Evolutionary conservation across 192 early-diverging fungal genomes (phyloP).

Genomic region (Funneliformis mosseae): DNA sequence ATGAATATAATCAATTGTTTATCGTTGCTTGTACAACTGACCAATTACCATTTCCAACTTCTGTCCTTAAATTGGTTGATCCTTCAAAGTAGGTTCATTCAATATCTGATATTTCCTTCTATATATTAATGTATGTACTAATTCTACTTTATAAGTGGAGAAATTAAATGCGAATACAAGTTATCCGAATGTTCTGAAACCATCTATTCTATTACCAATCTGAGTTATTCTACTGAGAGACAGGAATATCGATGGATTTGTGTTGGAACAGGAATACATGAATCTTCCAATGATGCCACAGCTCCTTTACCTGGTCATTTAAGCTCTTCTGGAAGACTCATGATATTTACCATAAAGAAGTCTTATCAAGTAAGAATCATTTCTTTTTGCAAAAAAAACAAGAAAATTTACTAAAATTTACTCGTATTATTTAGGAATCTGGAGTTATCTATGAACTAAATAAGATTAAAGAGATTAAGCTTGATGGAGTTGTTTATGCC

Average conservation of each 20-base stretch:
- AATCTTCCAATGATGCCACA: not conserved
- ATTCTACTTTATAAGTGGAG: conserved; percentile 4
- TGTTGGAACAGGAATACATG: conserved; percentile 13
- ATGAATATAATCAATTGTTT: conserved; percentile 12
- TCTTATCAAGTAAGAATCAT: not conserved
- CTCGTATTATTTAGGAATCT: not conserved
- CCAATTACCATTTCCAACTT: conserved; percentile 6
- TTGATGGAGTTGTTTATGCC: not conserved
- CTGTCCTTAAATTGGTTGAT: conserved; percentile 13
- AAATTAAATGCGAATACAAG: not conserved
- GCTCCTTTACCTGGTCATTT: not conserved
- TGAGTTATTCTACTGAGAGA: not conserved
- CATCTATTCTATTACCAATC: conserved; percentile 11
- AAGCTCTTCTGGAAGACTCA: not conserved
- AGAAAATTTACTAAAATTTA: not conserved
- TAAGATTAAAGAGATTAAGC: not conserved
- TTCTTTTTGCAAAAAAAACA: not conserved
- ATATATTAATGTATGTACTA: not conserved
- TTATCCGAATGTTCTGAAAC: not conserved
- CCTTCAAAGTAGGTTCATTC: conserved; percentile 1
- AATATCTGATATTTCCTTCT: not conserved
- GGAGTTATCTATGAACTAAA: conserved; percentile 8
- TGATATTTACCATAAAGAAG: conserved; percentile 24
- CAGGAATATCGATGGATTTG: conserved; percentile 18
- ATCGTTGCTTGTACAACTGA: conserved; percentile 3